These are phyloP conservation scores for Fraxinus nigra DNA, from an alignment of 305 asterid species.

Conservation along the genomic window DNA sequence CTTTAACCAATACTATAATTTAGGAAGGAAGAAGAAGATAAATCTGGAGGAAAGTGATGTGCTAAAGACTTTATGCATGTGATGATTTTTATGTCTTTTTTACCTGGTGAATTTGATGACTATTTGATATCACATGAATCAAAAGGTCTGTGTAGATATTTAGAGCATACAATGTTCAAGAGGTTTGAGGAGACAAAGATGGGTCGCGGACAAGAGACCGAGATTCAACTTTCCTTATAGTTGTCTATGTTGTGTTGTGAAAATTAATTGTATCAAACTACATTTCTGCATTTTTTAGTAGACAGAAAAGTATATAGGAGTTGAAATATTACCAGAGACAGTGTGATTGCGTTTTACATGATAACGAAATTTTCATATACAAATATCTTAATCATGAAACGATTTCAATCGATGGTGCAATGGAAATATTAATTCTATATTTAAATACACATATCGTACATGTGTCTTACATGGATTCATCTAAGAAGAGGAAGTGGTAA, in stretches of 20 bases:
- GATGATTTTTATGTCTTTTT: neutral
- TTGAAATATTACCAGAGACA: neutral
- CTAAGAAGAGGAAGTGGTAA: no score
- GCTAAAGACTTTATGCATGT: neutral
- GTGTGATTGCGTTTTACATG: neutral
- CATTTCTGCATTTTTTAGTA: neutral
- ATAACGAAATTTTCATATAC: neutral
- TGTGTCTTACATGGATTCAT: no score
- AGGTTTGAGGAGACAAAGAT: neutral
- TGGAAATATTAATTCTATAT: no score
- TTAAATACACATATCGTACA: no score
- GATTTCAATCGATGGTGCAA: no score
- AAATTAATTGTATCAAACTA: neutral
- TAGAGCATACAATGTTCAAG: neutral
- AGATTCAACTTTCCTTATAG: neutral
- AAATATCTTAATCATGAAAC: neutral
- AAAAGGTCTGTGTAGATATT: neutral
- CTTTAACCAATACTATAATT: neutral
- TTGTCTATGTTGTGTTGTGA: neutral
- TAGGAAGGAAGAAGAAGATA: neutral
- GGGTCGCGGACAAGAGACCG: neutral
- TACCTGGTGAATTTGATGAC: neutral
- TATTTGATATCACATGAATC: neutral
- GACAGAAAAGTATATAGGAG: neutral
- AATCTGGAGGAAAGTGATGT: neutral